A percentile compares a stretch with the other conserved stretches of the same genome.
Evolutionary conservation across 148 eudicot genomes (phyloP).

Genomic region (Suaeda aralocaspica): DNA sequence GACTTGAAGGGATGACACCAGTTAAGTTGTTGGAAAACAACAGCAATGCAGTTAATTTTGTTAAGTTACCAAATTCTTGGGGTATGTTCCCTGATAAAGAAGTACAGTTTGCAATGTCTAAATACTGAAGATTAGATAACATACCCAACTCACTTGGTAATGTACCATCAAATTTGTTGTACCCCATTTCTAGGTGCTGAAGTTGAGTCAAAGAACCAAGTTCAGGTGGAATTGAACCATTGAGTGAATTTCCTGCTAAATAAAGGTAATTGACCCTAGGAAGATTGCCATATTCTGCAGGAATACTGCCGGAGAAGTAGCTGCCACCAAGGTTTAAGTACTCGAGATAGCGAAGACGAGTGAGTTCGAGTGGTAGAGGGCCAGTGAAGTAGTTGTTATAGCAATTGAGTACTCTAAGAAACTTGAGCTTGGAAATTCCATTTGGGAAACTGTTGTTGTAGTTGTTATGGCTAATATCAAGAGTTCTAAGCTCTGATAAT

Average conservation of each 20-base stretch:
- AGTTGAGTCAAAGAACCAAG: conserved; percentile 42
- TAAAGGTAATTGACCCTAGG: conserved; percentile 40
- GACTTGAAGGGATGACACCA: conserved; percentile 57
- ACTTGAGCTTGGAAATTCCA: conserved; percentile 56
- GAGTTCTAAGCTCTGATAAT: conserved; percentile 44
- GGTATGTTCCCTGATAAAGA: conserved; percentile 60
- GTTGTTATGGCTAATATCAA: conserved; percentile 66
- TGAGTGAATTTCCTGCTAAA: conserved; percentile 60
- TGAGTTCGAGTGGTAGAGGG: conserved; percentile 50
- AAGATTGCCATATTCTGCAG: conserved; percentile 50
- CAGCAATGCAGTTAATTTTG: conserved; percentile 41
- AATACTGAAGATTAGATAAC: conserved; percentile 47
- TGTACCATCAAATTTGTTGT: conserved; percentile 42
- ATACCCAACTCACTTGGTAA: conserved; percentile 48
- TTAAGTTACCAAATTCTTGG: conserved; percentile 47
- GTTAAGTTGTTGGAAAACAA: conserved; percentile 52
- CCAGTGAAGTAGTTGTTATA: conserved; percentile 84
- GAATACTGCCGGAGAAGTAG: conserved; percentile 72
- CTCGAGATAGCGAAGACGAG: conserved; percentile 39
- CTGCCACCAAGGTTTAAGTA: conserved; percentile 82
- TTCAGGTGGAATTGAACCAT: conserved; percentile 57
- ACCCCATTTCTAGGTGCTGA: conserved; percentile 65
- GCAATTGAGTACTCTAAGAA: conserved; percentile 45
- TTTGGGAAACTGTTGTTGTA: conserved; percentile 63
- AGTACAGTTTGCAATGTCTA: conserved; percentile 55